Evolutionary conservation across 129 eudicot species (phyloP), one percentile per base, ranked within the genome.

Genomic region (Lonicera japonica): DNA sequence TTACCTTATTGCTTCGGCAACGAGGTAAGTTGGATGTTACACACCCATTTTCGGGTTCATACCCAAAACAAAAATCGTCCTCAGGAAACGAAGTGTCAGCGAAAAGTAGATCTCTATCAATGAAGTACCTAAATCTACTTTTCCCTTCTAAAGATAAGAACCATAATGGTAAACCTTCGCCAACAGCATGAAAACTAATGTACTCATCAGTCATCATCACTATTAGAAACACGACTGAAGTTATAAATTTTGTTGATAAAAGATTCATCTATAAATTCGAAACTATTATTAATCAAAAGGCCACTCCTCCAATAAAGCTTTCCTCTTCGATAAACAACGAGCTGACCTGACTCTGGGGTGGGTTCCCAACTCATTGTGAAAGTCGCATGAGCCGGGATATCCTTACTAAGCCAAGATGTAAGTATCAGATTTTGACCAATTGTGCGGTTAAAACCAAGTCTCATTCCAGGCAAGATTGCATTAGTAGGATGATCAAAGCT

Each of bases 401-500:
- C 20, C 19, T 67, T 17, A 36, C 39, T 58, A 18, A 77, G 10
- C 70, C 71, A 71, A 25, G 78, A 77, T n/a, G 74, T 61, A 13
- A 77, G 61, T 29, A 47, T 67, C 82, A 67, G 62, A 16, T 51
- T 63, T 43, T 22, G 25, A 11, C 67, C 55, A 36, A 65, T 61
- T 38, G 16, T 67, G 57, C 14, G 56, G 54, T 67, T 56, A 17
- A 9, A 40, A 16, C 78, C 78, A 18, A 77, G 74, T 45, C 72
- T 77, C 83, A 79, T 73, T 10, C 79, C 83, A 0, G 83, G 83
- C 50, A 79, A 38, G 47, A 75, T 70, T 9, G 59, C 54, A 18
- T 70, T 29, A 0, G 71, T 69, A 7, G 71, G 80, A 63, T 69
- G 45, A 68, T 78, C 72, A 65, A 78, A 78, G 43, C 79, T 73